Evolutionary conservation across 164 flowering plant genomes (phyloP).

Genomic region (Paratinospora sagittata): DNA sequence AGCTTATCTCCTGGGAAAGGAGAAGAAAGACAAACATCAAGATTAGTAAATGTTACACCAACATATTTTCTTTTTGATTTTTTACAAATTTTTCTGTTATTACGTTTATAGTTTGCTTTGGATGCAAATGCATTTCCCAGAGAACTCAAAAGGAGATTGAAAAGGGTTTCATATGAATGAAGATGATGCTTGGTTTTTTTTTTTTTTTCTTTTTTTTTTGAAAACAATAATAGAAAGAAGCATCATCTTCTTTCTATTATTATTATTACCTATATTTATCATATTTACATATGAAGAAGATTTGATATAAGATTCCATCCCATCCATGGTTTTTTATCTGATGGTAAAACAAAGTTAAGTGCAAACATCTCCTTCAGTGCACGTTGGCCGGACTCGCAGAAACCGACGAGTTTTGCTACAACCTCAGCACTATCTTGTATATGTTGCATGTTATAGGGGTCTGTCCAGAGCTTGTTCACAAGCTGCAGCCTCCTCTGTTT

Average conservation of each 20-base stretch:
- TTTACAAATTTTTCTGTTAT: no score
- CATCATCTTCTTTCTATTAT: no score
- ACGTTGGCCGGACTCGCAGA: conserved; percentile 62
- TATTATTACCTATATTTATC: not conserved
- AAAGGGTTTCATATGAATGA: not conserved
- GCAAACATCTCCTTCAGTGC: conserved; percentile 78
- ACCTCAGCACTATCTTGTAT: conserved; percentile 70
- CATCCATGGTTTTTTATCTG: conserved; percentile 72
- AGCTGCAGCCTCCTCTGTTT: conserved; percentile 70
- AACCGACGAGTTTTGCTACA: conserved; percentile 76
- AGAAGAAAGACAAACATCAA: no score
- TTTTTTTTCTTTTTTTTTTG: no score
- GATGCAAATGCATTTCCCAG: no score
- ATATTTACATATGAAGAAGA: conserved; percentile 48
- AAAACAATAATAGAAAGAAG: no score
- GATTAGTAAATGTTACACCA: no score
- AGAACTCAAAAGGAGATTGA: not conserved
- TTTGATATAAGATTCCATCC: conserved; percentile 82
- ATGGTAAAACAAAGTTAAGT: conserved; percentile 54
- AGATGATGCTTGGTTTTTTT: not conserved
- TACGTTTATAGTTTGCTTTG: no score
- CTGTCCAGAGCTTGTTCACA: conserved; percentile 74
- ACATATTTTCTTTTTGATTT: no score
- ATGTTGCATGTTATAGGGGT: conserved; percentile 64
- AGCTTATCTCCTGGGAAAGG: no score